These are phyloP conservation scores for Selenicereus undatus DNA, from an alignment of 148 eudicot genomes.

Conservation along the genomic window DNA sequence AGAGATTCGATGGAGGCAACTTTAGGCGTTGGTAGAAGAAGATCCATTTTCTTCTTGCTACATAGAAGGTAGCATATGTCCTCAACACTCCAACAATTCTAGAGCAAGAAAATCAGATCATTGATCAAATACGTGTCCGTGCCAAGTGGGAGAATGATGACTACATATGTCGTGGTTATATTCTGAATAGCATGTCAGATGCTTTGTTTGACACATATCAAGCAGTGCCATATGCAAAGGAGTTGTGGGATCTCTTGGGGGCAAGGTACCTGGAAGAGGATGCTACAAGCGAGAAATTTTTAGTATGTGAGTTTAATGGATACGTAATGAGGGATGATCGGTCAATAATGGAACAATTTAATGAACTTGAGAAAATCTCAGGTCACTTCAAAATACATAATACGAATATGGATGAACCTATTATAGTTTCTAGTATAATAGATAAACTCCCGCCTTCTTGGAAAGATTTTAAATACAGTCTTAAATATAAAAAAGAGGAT, in stretches of 20 bases:
- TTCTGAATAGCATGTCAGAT: not conserved
- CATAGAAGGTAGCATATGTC: not conserved
- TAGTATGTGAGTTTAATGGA: not conserved
- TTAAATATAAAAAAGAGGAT: conserved; percentile 10
- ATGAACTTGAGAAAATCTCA: not conserved
- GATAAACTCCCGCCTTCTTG: not conserved
- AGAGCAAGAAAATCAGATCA: not conserved
- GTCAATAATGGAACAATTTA: not conserved
- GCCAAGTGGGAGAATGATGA: not conserved
- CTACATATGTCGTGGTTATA: not conserved
- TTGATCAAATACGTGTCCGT: not conserved
- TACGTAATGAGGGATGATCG: not conserved
- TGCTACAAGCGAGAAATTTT: not conserved
- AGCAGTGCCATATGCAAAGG: not conserved
- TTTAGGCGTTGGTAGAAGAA: not conserved
- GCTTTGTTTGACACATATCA: not conserved
- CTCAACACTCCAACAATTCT: not conserved
- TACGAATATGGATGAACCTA: not conserved
- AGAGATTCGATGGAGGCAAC: not conserved
- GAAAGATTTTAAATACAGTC: conserved; percentile 3
- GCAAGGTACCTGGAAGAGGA: not conserved
- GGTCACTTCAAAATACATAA: conserved; percentile 8
- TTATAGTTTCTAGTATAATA: conserved; percentile 7
- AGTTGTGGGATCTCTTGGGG: not conserved
- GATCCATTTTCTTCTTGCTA: not conserved